Percentiles rank a stretch among this genome's conserved stretches.
phyloP scores from a whole-genome alignment of 2,329 filamentous ascomycete species.

The Arthrobotrys musiformis region DNA sequence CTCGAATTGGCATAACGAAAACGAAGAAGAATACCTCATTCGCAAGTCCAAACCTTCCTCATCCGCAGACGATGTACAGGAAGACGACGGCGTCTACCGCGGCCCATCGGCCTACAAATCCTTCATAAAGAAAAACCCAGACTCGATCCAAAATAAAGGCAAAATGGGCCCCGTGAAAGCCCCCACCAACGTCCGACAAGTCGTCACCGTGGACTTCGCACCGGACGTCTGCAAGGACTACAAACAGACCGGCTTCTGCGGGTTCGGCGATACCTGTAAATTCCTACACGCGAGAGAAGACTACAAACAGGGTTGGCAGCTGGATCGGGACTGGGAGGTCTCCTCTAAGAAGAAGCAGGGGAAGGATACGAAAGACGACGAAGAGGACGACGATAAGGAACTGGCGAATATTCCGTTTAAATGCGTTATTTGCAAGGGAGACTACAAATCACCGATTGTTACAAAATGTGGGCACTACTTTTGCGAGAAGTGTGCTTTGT shows the following conservation, averaged over 20 bases:
- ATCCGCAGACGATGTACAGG: conserved; percentile 61
- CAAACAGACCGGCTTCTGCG: conserved; percentile 79
- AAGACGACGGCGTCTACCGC: conserved; percentile 76
- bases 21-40: conserved; percentile 64
- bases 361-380: conserved; percentile 64
- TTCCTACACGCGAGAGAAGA: conserved; percentile 80
- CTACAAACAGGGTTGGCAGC: conserved; percentile 92
- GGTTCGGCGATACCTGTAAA: conserved; percentile 83
- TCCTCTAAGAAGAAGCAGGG: conserved; percentile 71
- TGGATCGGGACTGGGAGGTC: conserved; percentile 93
- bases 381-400: conserved; percentile 74
- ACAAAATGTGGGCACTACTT: conserved; percentile 97
- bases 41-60: conserved; percentile 41
- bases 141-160: conserved; percentile 69
- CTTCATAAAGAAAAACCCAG: conserved; percentile 83
- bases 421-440: conserved; percentile 83
- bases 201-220: conserved; percentile 89
- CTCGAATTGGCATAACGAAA: conserved; percentile 88
- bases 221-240: conserved; percentile 97
- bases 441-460: conserved; percentile 81
- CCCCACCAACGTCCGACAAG: conserved; percentile 86
- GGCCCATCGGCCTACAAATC: conserved; percentile 77
- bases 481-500: conserved; percentile 87
- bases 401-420: conserved; percentile 87
- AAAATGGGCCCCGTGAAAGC: conserved; percentile 87